Evolutionary conservation across 176 grass and related monocot genomes (phyloP), one percentile per base, ranked within the genome.

Genomic region (Areca catechu): DNA sequence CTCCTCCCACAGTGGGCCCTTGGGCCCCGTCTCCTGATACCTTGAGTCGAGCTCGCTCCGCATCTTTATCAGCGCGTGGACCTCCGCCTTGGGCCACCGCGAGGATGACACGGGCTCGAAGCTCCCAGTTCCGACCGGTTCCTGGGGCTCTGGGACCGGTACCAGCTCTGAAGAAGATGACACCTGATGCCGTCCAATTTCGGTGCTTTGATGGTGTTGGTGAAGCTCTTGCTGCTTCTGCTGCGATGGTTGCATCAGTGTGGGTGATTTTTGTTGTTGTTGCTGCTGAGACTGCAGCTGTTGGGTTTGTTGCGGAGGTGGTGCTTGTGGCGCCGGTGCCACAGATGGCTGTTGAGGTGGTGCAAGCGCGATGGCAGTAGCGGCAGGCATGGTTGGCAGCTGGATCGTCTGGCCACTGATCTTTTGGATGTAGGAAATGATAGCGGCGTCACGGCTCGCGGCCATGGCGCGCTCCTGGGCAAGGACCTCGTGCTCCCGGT

Each of bases 1-100:
- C 78, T 98, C 94, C 63, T 98, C 88, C 94, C 94, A 98, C 7
- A 98, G 84, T 0, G 88, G 94, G 2, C 88, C 94, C 70, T 98
- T 98, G 1, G 94, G 94, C 25, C 94, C 94, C 0, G 76, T 58
- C 56, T 98, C 94, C 67, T 98, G 94, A 76, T 98, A 98, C 56
- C 79, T 60, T 19, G 57, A 85, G 28, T 98, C 88, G 14, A 98
- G 71, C 17, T 60, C 83, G 63, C 81, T 92, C 62, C 94, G 83
- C 4, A 98, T 24, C 59, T 89, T 83, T 54, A 98, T 98, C 62
- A 98, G 63, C 7, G 84, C 87, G 62, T 98, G 94, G 25, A 98
- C 88, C 77, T 98, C 94, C 16, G 76, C 25, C 81, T 92, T 98
- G 17, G 94, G 94, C 94, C 94, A 98, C 80, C 94, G 71, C n/a